These are phyloP conservation scores for Cystofilobasidium ferigula DNA, from an alignment of 768 basidiomycete species.

Conservation along the genomic window DNA sequence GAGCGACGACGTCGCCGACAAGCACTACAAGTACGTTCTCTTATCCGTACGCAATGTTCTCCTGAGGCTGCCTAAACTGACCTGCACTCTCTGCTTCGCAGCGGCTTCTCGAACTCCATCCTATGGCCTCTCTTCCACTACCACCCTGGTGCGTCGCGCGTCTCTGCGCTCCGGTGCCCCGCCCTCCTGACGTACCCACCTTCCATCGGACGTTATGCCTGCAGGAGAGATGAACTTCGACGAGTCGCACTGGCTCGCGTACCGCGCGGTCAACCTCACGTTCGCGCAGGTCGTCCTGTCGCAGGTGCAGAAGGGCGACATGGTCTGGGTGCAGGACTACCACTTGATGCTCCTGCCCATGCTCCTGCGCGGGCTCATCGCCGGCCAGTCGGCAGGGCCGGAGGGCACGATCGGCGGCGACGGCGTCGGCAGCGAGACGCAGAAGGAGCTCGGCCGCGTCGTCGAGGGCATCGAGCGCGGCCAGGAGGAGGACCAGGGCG, in stretches of 20 bases:
- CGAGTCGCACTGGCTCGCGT: conserved; percentile 95
- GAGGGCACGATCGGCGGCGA: conserved; percentile 29
- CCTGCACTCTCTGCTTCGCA: conserved; percentile 40
- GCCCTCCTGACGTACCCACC: background rate
- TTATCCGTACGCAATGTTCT: background rate
- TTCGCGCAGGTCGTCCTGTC: conserved; percentile 81
- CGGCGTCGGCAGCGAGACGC: conserved; percentile 9
- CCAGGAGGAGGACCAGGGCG: conserved; percentile 22
- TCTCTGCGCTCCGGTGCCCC: background rate
- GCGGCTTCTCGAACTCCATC: conserved; percentile 98
- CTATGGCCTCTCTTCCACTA: conserved; percentile 99
- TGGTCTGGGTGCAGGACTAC: conserved; percentile 99
- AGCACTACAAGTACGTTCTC: conserved; percentile 50
- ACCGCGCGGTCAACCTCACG: conserved; percentile 87
- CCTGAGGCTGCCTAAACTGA: no score
- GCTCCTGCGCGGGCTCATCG: conserved; percentile 75
- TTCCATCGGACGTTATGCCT: background rate
- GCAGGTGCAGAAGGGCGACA: conserved; percentile 70
- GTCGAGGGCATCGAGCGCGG: conserved; percentile 20
- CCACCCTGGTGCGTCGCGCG: conserved; percentile 53
- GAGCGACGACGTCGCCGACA: conserved; percentile 94
- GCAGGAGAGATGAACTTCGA: conserved; percentile 94
- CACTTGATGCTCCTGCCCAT: conserved; percentile 96
- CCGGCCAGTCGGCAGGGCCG: conserved; percentile 34
- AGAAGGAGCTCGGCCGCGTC: conserved; percentile 22